Base-by-base conservation (phyloP, 2,329 filamentous ascomycete species). In the Colletotrichum eleusines region DNA sequence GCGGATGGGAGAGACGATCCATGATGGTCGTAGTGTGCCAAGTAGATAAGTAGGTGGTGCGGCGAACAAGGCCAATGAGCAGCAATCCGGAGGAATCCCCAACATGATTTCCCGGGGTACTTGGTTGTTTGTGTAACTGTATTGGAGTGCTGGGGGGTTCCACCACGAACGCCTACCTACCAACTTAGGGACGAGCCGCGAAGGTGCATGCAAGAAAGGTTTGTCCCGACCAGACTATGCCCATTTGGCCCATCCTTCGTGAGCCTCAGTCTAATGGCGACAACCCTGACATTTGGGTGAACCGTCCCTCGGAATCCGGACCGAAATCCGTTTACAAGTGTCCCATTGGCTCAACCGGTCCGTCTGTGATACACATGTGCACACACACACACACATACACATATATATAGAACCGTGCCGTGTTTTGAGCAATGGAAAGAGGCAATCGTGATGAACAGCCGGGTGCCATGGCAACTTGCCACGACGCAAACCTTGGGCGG, bases 101-200 rank as follows among this genome's bases (percentile, higher is more conserved):
- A 61, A 66, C 54, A 31, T 57, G 66, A 66, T 66, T 66, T 66
- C 61, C 62, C 66, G 66, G 66, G 66, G 66, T 66, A 26, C 62
- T 66, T 66, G 48, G 66, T n/a, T n/a, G n/a, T n/a, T n/a, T n/a
- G n/a, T n/a, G n/a, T n/a, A n/a, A n/a, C n/a, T n/a, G n/a, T n/a
- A n/a, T n/a, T n/a, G n/a, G n/a, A n/a, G n/a, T n/a, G 55, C 55
- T 69, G 40, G 59, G 59, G 23, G 61, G 35, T 46, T 69, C 58
- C 58, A 50, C 66, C 61, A 66, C 53, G 23, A 51, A 51, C 28
- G 40, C 60, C 46, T 31, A 61, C 58, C 31, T 40, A 61, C 58
- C 44, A 26, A 55, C 20, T 59, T 33, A 20, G 23, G 60, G 42
- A 51, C 40, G 61, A 42, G 62, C 66, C 54, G 63, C 55, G 26